Conservation (phyloP, 805 yeast species). For the Blastobotrys peoriensis region DNA sequence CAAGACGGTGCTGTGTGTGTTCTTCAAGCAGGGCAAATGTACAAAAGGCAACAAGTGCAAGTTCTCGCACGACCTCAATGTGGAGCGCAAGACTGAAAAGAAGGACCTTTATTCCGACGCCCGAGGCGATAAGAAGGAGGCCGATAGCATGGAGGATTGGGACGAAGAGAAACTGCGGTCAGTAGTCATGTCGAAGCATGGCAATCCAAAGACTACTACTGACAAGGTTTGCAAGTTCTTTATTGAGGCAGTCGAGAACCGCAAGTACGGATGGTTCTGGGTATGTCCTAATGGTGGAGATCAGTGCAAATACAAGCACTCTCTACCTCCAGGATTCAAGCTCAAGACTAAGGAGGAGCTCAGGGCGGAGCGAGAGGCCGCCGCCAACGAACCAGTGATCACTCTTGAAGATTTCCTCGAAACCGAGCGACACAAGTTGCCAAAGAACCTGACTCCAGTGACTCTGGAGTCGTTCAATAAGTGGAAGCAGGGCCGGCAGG, state of each 20-base stretch:
- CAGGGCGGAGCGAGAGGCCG: conserved; percentile 78
- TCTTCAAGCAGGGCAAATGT: conserved; percentile 82
- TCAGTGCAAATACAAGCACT: conserved; percentile 89
- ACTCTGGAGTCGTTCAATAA: conserved; percentile 69
- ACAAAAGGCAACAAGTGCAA: conserved; percentile 65
- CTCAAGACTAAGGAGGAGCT: conserved; percentile 95
- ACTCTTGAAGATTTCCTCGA: conserved; percentile 95
- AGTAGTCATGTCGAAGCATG: conserved; percentile 87
- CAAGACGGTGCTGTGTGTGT: conserved; percentile 83
- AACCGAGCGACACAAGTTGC: conserved; percentile 81
- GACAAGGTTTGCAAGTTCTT: conserved; percentile 91
- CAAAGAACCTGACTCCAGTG: conserved; percentile 72
- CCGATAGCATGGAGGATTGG: conserved; percentile 93
- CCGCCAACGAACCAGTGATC: conserved; percentile 79
- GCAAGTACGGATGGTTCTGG: conserved; percentile 99
- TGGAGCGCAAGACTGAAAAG: conserved; percentile 85
- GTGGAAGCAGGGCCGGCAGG: conserved; percentile 73
- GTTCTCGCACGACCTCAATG: conserved; percentile 80
- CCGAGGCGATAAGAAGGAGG: conserved; percentile 54
- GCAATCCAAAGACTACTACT: conserved; percentile 89
- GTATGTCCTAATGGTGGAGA: conserved; percentile 91
- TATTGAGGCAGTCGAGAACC: conserved; percentile 95
- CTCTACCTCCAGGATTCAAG: conserved; percentile 94
- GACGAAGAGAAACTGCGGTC: conserved; percentile 90
- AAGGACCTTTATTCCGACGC: conserved; percentile 90